Evolutionary conservation across 176 grass and related monocot genomes (phyloP).

Genomic region (Cocos nucifera): DNA sequence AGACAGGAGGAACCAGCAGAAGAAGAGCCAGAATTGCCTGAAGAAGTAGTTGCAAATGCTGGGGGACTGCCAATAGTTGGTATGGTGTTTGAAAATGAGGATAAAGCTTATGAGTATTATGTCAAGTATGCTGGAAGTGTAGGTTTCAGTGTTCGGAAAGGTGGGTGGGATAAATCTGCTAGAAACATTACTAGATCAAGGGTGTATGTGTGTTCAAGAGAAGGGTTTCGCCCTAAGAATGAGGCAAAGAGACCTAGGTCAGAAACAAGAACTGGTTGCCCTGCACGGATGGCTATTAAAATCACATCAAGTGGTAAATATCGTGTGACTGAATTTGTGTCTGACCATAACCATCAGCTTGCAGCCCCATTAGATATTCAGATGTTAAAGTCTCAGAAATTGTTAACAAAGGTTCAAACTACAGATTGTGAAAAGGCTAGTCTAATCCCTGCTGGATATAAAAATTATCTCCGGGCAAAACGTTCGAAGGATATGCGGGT

Average conservation of each 20-base stretch:
- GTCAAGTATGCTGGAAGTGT: conserved; percentile 67
- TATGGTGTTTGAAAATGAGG: conserved; percentile 80
- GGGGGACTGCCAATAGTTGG: conserved; percentile 83
- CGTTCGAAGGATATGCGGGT: conserved; percentile 34
- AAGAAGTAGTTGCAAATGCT: conserved; percentile 51
- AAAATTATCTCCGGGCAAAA: conserved; percentile 71
- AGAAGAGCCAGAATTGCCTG: conserved; percentile 57
- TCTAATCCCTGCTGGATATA: conserved; percentile 61
- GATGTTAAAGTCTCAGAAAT: conserved; percentile 57
- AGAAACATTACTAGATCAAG: conserved; percentile 63
- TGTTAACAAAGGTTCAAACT: conserved; percentile 36
- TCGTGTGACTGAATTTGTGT: conserved; percentile 58
- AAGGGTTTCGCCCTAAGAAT: conserved; percentile 71
- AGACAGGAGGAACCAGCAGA: conserved; percentile 47
- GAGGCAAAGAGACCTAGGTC: conserved; percentile 49
- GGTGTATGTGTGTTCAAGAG: conserved; percentile 80
- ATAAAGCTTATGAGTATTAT: conserved; percentile 81
- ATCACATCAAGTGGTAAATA: conserved; percentile 56
- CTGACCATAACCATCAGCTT: conserved; percentile 89
- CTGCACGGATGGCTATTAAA: conserved; percentile 64
- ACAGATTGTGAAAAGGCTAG: conserved; percentile 38
- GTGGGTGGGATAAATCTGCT: conserved; percentile 70
- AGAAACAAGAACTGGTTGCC: conserved; percentile 73
- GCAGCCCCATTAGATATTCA: conserved; percentile 87
- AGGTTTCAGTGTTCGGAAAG: conserved; percentile 81